These are phyloP conservation scores for Leccinum disarticulatum DNA, from an alignment of 768 basidiomycete genomes.

Conservation along the genomic window DNA sequence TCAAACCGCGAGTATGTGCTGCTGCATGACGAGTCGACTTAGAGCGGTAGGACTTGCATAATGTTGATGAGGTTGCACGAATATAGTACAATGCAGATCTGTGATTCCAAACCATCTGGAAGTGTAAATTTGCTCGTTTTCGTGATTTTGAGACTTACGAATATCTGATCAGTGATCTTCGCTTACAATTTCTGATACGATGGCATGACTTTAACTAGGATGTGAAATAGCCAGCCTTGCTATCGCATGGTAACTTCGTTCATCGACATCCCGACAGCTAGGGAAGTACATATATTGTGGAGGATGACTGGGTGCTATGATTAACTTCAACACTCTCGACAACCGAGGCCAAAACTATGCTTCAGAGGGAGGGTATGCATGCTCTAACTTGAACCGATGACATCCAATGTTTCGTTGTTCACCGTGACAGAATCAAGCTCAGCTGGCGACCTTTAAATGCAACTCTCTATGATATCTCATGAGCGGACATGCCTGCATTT, in stretches of 20 bases:
- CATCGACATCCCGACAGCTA: constrained; percentile 5
- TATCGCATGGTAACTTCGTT: not conserved
- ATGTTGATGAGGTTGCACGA: not conserved
- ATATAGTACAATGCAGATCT: not conserved
- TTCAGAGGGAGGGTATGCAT: constrained; percentile 3
- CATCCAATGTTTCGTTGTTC: too few species aligned
- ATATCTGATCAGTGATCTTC: not conserved
- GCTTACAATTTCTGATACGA: not conserved
- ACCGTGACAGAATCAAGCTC: not conserved
- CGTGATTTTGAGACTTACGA: not conserved
- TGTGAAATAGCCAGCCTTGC: not conserved
- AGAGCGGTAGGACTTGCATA: constrained; percentile 4
- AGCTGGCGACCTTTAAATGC: not conserved
- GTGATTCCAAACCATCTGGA: not conserved
- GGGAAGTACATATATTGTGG: constrained; percentile 13
- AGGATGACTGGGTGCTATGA: constrained; percentile 32
- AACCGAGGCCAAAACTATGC: constrained; percentile 35
- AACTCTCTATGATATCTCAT: not conserved
- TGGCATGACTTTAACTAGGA: not conserved
- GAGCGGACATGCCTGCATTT: not conserved
- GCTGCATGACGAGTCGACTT: constrained; percentile 72
- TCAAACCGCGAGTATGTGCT: constrained; percentile 84
- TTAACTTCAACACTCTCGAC: constrained; percentile 31
- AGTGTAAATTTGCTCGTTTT: not conserved
- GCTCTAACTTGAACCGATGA: not conserved